Evolutionary conservation across 108 stramenopile species (phyloP), one percentile per base, ranked within the genome.

Genomic region (Aurantiochytrium sp.): DNA sequence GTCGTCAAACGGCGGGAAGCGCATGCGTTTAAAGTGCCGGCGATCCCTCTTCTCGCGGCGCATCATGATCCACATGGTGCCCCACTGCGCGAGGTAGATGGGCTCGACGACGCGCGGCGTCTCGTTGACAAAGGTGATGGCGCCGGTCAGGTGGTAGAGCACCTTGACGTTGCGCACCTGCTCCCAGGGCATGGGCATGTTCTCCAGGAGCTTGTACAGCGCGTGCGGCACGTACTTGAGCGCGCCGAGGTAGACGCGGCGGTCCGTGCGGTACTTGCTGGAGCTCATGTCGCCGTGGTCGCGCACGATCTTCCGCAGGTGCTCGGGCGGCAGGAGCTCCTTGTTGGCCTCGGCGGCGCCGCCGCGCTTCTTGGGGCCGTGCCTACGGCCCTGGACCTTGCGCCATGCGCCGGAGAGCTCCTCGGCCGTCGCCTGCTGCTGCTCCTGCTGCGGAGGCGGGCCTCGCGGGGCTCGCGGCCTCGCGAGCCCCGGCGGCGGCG

Each of bases 1-100:
- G 91, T 99, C 99, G 90, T 99, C 99, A 91, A 99, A 99, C 8
- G 98, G 97, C 10, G 99, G 99, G 90, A 98, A 99, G 52, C 99
- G 92, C 97, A 99, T 99, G 37, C 99, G 93, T 91, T 98, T 98
- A 91, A 99, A 99, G 91, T 99, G 97, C 32, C 96, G 92, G 55
- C 99, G 93, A 94, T 99, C 99, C 30, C 98, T 92, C 92, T 99
- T 99, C 90, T 99, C 99, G 53, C 98, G 91, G 21, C 99, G 92
- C 99, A 98, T 98, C 96, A 98, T 96, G 65, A 98, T 94, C 99
- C 99, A 99, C 41, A 96, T 97, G 15, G 96, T 95, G 41, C 97
- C 97, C 99, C 99, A 99, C 90, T 99, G 99, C 27, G 99, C 99
- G 3, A 96, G 89, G 90, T 97, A 99, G 1, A 98, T 91, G 4